Evolutionary conservation across 805 yeast genomes (phyloP).

Genomic region (Yarrowia osloensis): DNA sequence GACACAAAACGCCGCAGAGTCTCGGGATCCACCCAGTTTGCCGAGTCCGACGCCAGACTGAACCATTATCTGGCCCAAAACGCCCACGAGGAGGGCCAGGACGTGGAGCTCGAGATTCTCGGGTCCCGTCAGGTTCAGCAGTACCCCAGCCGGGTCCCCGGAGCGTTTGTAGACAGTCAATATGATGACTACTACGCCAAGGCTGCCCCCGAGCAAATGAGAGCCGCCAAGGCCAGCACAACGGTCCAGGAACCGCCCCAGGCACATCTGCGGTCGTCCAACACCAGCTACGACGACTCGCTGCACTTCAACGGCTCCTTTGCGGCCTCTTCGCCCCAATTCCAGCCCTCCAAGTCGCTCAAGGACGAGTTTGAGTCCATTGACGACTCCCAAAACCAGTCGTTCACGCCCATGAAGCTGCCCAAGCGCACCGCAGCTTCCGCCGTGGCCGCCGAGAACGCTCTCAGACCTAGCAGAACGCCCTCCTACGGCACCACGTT

Average conservation of each 20-base stretch:
- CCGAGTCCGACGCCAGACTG: background rate
- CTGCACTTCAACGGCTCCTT: constrained; percentile 19
- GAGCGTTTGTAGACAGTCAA: constrained; percentile 18
- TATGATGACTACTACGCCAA: constrained; percentile 13
- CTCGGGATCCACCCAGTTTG: background rate
- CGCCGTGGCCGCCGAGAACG: background rate
- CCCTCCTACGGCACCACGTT: constrained; percentile 25
- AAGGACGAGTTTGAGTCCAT: constrained; percentile 8
- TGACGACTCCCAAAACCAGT: background rate
- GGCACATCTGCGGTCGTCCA: constrained; percentile 5
- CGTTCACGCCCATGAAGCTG: constrained; percentile 20
- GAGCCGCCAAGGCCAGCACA: background rate
- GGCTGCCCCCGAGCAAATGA: constrained; percentile 23
- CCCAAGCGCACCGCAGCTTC: background rate
- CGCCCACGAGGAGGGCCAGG: constrained; percentile 10
- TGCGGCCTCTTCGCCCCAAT: constrained; percentile 14
- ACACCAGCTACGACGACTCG: constrained; percentile 2
- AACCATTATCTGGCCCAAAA: background rate
- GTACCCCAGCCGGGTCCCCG: background rate
- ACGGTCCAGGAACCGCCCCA: constrained; percentile 16
- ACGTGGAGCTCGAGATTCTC: constrained; percentile 8
- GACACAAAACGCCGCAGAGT: constrained; percentile 23
- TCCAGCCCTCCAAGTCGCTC: background rate
- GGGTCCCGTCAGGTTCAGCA: constrained; percentile 1
- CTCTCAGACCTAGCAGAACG: background rate